These are phyloP conservation scores for Saccharomyces jurei DNA, from an alignment of 805 yeast genomes.

Conservation along the genomic window DNA sequence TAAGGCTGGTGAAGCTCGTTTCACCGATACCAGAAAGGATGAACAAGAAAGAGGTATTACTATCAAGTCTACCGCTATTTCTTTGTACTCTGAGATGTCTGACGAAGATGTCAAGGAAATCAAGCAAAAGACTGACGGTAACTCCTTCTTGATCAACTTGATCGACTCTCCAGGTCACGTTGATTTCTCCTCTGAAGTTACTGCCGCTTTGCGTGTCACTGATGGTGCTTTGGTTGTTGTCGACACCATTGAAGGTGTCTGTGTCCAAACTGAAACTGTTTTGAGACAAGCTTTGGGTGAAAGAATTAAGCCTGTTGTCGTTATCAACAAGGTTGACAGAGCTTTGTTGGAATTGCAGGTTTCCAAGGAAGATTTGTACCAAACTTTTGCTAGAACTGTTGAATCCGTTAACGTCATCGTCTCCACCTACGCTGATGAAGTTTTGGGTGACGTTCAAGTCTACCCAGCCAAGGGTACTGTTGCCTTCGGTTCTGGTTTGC, in stretches of 20 bases:
- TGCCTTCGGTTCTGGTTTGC: constrained; percentile 99
- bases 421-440: constrained; percentile 84
- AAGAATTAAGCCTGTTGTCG: constrained; percentile 97
- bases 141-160: constrained; percentile 92
- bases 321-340: constrained; percentile 98
- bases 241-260: constrained; percentile 98
- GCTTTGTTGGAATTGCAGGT: constrained; percentile 97
- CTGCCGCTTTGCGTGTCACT: constrained; percentile 98
- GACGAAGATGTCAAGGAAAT: constrained; percentile 78
- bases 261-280: constrained; percentile 99
- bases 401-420: constrained; percentile 98
- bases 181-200: constrained; percentile 99
- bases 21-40: constrained; percentile 98
- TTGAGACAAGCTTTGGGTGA: constrained; percentile 98
- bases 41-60: constrained; percentile 99
- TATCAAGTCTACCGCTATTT: constrained; percentile 96
- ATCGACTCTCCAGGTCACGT: constrained; percentile 99
- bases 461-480: constrained; percentile 98
- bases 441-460: constrained; percentile 92
- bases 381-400: constrained; percentile 94
- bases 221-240: constrained; percentile 99
- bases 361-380: constrained; percentile 96
- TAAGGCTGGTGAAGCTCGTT: constrained; percentile 99
- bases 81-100: constrained; percentile 79
- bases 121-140: constrained; percentile 79